These are phyloP conservation scores for Ceratocystis huliohia DNA, from an alignment of 2,329 filamentous ascomycete species.

Conservation along the genomic window DNA sequence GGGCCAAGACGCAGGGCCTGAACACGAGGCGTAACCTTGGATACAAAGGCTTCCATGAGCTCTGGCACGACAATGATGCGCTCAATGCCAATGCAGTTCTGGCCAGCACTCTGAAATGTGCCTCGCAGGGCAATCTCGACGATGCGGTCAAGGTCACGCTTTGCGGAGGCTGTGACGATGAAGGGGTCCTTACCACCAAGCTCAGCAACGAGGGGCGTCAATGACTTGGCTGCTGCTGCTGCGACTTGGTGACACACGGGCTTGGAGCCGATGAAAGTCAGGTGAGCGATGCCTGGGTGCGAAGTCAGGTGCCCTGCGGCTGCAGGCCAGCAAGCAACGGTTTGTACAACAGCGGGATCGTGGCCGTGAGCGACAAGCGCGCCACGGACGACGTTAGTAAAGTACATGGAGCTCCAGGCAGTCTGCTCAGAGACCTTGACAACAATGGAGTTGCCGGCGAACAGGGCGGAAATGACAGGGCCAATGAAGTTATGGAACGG, in stretches of 20 bases:
- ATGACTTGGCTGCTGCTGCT: conserved; percentile 65
- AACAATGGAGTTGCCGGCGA: conserved; percentile 80
- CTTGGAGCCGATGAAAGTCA: conserved; percentile 91
- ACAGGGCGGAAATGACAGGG: conserved; percentile 79
- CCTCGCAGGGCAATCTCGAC: conserved; percentile 77
- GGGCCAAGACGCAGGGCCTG: conserved; percentile 63
- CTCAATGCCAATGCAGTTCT: conserved; percentile 97
- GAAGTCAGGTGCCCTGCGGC: conserved; percentile 71
- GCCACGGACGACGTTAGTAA: conserved; percentile 61
- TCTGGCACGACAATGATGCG: conserved; percentile 68
- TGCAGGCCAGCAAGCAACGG: conserved; percentile 75
- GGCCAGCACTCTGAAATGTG: conserved; percentile 86
- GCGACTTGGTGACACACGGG: conserved; percentile 80
- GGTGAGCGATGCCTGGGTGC: conserved; percentile 69
- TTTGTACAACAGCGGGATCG: conserved; percentile 69
- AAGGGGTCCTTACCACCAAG: conserved; percentile 91
- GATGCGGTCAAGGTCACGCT: conserved; percentile 54
- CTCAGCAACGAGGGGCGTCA: conserved; percentile 85
- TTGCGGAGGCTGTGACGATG: conserved; percentile 70
- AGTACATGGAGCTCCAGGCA: conserved; percentile 81
- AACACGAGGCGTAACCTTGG: conserved; percentile 60
- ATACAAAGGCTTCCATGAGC: conserved; percentile 63
- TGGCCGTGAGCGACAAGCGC: conserved; percentile 75
- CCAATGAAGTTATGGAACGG: conserved; percentile 91
- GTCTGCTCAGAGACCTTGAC: conserved; percentile 94